Evolutionary conservation across 148 eudicot genomes (phyloP).

Genomic region (Chenopodium berlandieri): DNA sequence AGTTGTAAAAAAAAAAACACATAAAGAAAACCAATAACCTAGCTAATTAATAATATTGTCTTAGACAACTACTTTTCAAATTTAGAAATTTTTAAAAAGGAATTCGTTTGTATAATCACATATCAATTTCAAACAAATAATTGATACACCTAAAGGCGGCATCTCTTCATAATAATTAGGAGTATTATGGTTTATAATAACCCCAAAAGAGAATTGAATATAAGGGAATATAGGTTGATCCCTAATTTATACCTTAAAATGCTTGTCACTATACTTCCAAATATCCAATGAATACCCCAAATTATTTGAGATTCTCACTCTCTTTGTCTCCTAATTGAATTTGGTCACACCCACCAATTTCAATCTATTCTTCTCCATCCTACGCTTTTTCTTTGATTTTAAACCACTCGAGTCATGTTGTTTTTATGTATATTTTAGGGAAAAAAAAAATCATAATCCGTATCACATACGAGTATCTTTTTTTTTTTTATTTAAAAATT

Average conservation of each 20-base stretch:
- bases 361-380: neutral
- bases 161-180: neutral
- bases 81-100: neutral
- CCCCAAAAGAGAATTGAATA: neutral
- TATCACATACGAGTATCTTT: no score
- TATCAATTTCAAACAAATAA: neutral
- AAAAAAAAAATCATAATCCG: no score
- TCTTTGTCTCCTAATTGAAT: neutral
- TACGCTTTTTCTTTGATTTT: no score
- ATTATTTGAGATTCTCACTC: neutral
- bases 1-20: no score
- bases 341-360: neutral
- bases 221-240: neutral
- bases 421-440: no score
- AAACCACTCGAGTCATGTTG: no score
- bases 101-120: neutral
- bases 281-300: neutral
- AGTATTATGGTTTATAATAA: neutral
- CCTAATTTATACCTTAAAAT: neutral
- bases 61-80: no score
- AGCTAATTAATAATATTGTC: no score
- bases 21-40: no score
- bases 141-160: neutral
- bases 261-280: neutral
- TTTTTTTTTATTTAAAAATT: no score